phyloP scores from a whole-genome alignment of 140 eudicot species.

The Cichorium intybus region DNA sequence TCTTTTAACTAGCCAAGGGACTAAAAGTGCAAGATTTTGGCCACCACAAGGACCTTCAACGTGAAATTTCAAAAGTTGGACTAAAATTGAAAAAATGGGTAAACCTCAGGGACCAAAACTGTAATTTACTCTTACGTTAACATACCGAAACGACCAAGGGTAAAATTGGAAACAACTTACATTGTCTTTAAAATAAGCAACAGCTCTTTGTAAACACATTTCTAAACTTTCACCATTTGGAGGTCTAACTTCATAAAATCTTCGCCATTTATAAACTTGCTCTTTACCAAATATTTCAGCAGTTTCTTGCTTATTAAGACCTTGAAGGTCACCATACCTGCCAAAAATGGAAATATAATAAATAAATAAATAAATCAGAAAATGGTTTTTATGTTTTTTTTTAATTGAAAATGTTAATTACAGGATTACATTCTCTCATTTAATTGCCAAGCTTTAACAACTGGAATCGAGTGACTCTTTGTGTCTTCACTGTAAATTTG shows the following conservation, averaged over 20 bases:
- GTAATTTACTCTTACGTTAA: too few relatives aligned
- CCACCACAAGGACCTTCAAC: too few relatives aligned
- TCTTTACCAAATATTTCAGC: conserved; percentile 86
- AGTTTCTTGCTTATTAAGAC: conserved; percentile 88
- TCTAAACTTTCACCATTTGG: conserved; percentile 99
- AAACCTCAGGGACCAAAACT: too few relatives aligned
- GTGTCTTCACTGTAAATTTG: conserved; percentile 72
- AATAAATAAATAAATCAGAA: neutral
- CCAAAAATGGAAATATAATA: neutral
- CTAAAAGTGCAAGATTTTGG: too few relatives aligned
- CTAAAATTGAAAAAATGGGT: too few relatives aligned
- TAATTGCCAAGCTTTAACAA: conserved; percentile 86
- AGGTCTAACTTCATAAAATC: conserved; percentile 88
- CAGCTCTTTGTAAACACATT: conserved; percentile 94
- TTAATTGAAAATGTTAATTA: neutral
- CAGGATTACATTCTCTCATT: conserved; percentile 83
- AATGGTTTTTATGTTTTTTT: neutral
- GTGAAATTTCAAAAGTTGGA: too few relatives aligned
- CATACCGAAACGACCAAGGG: too few relatives aligned
- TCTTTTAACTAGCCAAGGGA: too few relatives aligned
- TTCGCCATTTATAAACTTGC: conserved; percentile 90
- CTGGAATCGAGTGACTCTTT: conserved; percentile 71
- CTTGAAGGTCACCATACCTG: conserved; percentile 97
- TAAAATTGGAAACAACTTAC: conserved; percentile 28
- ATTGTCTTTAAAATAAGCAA: conserved; percentile 76